These are phyloP conservation scores for Hyphopichia burtonii DNA, from an alignment of 1,139 yeast genomes.

Conservation along the genomic window DNA sequence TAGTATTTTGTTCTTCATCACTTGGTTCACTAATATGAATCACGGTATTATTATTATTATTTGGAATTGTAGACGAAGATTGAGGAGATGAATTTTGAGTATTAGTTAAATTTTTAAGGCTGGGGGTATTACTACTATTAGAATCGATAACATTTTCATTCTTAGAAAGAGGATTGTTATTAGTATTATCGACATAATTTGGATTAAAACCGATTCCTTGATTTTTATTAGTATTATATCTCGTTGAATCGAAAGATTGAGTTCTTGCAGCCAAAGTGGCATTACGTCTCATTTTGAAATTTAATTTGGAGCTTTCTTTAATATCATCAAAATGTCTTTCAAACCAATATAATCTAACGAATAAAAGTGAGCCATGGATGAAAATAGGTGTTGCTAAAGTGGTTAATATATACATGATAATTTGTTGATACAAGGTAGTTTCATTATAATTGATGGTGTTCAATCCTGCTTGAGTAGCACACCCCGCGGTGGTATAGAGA, in stretches of 20 bases:
- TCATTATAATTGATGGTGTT: conserved; percentile 71
- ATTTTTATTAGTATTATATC: conserved; percentile 37
- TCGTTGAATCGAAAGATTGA: conserved; percentile 27
- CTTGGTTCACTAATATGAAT: conserved; percentile 43
- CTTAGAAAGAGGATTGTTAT: conserved; percentile 4
- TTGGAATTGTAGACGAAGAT: conserved; percentile 13
- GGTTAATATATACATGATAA: conserved; percentile 58
- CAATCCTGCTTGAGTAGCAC: conserved; percentile 89
- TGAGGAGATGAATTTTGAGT: conserved; percentile 12
- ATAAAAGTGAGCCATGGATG: conserved; percentile 77
- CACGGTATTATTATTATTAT: conserved; percentile 15
- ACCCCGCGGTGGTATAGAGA: conserved; percentile 71
- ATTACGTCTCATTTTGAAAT: conserved; percentile 76
- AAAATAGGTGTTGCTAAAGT: conserved; percentile 82
- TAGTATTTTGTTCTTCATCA: conserved; percentile 19
- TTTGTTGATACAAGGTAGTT: conserved; percentile 72
- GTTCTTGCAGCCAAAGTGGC: conserved; percentile 70
- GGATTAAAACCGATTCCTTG: conserved; percentile 28
- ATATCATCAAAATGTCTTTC: conserved; percentile 86
- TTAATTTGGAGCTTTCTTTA: conserved; percentile 66
- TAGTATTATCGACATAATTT: background rate
- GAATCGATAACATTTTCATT: background rate
- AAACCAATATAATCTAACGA: conserved; percentile 85
- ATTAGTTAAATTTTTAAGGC: conserved; percentile 3
- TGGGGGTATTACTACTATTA: background rate